Percentiles rank a stretch among this genome's conserved stretches.
Evolutionary conservation across 768 basidiomycete species (phyloP).

Genomic region (Phaeolepiota aurea): DNA sequence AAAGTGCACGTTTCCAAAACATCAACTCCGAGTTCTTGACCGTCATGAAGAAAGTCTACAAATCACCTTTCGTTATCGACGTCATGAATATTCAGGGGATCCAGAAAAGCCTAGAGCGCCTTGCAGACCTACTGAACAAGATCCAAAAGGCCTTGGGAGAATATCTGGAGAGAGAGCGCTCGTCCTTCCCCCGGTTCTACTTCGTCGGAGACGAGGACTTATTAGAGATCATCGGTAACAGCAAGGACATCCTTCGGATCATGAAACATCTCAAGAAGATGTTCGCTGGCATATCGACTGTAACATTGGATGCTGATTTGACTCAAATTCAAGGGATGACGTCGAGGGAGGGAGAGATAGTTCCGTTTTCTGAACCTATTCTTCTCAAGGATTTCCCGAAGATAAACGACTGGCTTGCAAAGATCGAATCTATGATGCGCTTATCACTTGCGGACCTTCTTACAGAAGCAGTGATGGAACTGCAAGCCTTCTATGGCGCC

Average conservation of each 20-base stretch:
- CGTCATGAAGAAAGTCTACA: slow-evolving; percentile 99
- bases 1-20: slow-evolving; percentile 95
- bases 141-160: slow-evolving; percentile 99
- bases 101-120: slow-evolving; percentile 94
- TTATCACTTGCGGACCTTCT: slow-evolving; percentile 79
- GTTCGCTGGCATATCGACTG: slow-evolving; percentile 95
- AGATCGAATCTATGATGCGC: slow-evolving; percentile 90
- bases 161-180: slow-evolving; percentile 94
- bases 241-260: slow-evolving; percentile 95
- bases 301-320: slow-evolving; percentile 80
- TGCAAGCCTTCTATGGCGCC: slow-evolving; percentile 73
- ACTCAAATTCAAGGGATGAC: slow-evolving; percentile 90
- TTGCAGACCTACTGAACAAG: slow-evolving; percentile 93
- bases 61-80: slow-evolving; percentile 94
- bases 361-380: slow-evolving; percentile 76
- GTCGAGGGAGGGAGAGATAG: slow-evolving; percentile 93
- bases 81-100: slow-evolving; percentile 94
- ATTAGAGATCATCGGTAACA: slow-evolving; percentile 98
- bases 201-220: slow-evolving; percentile 99
- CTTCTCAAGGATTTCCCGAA: slow-evolving; percentile 88
- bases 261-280: slow-evolving; percentile 99
- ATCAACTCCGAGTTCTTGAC: slow-evolving; percentile 97
- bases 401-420: slow-evolving; percentile 98
- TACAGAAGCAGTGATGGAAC: slow-evolving; percentile 69
- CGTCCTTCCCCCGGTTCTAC: slow-evolving; percentile 98